Evolutionary conservation across 2,329 filamentous ascomycete genomes (phyloP), one percentile per base, ranked within the genome.

Genomic region (Dothiorella sarmentorum): DNA sequence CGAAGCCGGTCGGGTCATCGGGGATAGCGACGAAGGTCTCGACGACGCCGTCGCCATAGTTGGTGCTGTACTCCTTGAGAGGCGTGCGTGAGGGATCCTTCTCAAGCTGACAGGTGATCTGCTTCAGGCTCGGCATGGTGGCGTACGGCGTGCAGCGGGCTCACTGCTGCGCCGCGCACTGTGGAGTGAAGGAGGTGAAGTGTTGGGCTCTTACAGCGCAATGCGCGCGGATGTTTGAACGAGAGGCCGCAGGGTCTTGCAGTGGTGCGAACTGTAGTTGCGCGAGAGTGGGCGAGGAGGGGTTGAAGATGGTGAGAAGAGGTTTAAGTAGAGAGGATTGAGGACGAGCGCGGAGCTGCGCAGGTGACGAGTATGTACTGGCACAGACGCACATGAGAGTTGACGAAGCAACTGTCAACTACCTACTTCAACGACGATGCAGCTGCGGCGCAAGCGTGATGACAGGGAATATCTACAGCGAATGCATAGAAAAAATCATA

Each of bases 21-120:
- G 81, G 81, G 3, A 84, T 73, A 4, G 78, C 73, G 60, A 84
- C 71, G 63, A 77, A 82, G 4, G 76, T 77, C 56, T 82, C 76
- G 33, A 83, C 81, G 49, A 72, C 68, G 18, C 79, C 78, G 67
- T 84, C 80, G 24, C 73, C 73, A 63, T 83, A 84, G 15, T 65
- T 65, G 13, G 77, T 78, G 31, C 71, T 74, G 62, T 80, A 79
- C 68, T 84, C 82, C 53, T 73, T 74, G 37, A 84, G 71, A 7
- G 71, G 68, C 13, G 69, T 65, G 37, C 74, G 70, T n/a, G 71
- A 70, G n/a, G 71, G 66, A 7, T 74, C 70, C 52, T 80, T 75
- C 71, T 82, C 77, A 40, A 84, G 73, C 35, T 73, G 73, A 73
- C 82, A 84, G 18, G 66, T 73, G 29, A 84, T 71, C 29, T 81